These are phyloP conservation scores for Sphaerulina vaccinii DNA, from an alignment of 2,329 filamentous ascomycete species.

Conservation along the genomic window DNA sequence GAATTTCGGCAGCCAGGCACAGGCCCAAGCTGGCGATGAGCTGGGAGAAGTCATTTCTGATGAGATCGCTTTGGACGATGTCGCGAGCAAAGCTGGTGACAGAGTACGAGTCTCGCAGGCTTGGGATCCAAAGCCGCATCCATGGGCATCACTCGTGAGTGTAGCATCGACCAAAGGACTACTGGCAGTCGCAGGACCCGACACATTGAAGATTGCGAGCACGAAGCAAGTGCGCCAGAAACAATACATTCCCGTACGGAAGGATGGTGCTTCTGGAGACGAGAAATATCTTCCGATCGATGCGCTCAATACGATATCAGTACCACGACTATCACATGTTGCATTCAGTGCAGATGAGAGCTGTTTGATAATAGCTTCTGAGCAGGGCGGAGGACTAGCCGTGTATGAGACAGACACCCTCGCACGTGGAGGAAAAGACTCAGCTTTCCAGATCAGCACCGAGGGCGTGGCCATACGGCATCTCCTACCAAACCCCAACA, in stretches of 20 bases:
- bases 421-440: slow-evolving; percentile 62
- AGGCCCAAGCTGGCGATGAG: slow-evolving; percentile 63
- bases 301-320: slow-evolving; percentile 59
- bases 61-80: slow-evolving; percentile 72
- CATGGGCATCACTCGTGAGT: slow-evolving; percentile 78
- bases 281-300: slow-evolving; percentile 47
- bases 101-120: slow-evolving; percentile 7
- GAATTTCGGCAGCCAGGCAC: slow-evolving; percentile 49
- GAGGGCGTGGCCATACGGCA: slow-evolving; percentile 71
- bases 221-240: slow-evolving; percentile 76
- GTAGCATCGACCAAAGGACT: slow-evolving; percentile 78
- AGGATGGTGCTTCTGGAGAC: slow-evolving; percentile 44
- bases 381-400: slow-evolving; percentile 75
- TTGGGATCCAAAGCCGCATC: slow-evolving; percentile 61
- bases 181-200: slow-evolving; percentile 82
- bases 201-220: slow-evolving; percentile 70
- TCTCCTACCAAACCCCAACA: slow-evolving; percentile 75
- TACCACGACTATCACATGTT: slow-evolving; percentile 81
- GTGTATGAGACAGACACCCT: slow-evolving; percentile 76
- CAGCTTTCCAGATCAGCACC: slow-evolving; percentile 74
- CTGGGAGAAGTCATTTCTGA: slow-evolving; percentile 71
- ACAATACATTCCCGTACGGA: slow-evolving; percentile 51
- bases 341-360: slow-evolving; percentile 88
- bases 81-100: slow-evolving; percentile 48
- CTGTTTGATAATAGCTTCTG: slow-evolving; percentile 77